Conservation (phyloP, 345 rosid genomes). For the Eucalyptus marginata region DNA sequence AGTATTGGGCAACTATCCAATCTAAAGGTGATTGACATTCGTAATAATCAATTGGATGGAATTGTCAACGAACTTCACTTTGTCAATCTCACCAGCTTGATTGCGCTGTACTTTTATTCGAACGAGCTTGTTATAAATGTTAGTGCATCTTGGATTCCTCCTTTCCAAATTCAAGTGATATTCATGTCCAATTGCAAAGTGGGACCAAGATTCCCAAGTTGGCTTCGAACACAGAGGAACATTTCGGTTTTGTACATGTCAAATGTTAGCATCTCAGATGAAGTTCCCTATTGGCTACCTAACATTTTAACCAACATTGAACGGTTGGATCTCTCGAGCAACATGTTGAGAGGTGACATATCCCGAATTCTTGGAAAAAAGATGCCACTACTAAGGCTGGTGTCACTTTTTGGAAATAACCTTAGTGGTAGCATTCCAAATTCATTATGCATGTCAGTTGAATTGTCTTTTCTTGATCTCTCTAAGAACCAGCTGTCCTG, state of each 20-base stretch:
- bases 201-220: neutral
- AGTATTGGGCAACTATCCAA: neutral
- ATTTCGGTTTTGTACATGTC: neutral
- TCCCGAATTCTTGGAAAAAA: neutral
- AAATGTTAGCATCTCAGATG: neutral
- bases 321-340: neutral
- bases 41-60: neutral
- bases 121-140: neutral
- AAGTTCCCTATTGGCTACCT: neutral
- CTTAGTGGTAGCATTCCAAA: neutral
- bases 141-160: neutral
- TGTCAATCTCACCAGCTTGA: neutral
- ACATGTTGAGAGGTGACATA: accelerated
- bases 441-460: neutral
- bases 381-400: neutral
- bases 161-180: neutral
- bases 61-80: neutral
- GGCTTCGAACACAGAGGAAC: neutral
- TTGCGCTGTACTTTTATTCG: neutral
- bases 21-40: neutral
- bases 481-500: neutral
- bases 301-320: neutral
- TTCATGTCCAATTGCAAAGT: neutral
- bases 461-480: neutral
- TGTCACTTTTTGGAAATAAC: neutral